Evolutionary conservation across 208 protist genomes (phyloP), one percentile per base, ranked within the genome.

Genomic region (Trypanosoma boissoni): DNA sequence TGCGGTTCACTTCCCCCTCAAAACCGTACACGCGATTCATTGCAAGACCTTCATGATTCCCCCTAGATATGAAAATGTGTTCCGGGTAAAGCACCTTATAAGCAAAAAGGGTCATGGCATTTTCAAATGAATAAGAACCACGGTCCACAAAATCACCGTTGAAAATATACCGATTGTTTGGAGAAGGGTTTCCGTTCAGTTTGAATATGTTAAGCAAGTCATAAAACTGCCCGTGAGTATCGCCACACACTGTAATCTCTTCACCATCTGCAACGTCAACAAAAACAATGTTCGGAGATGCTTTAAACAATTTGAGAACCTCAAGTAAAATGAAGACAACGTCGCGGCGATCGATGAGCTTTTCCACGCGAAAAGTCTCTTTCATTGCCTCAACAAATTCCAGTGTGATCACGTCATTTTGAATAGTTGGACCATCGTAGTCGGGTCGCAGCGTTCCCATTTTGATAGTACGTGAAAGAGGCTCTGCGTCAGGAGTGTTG

Each of bases 1-100:
- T 99, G 53, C 84, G 76, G 34, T 88, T 86, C 18, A 99, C 94
- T 74, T 99, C 98, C 27, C 97, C 97, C 58, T 98, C 92, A 71
- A 99, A 99, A 34, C 98, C 98, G 61, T 99, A 99, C 54, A 99
- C 88, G 54, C 91, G 88, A 74, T 99, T 99, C 92, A 99, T 96
- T 20, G 87, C 74, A 4, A 86, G 34, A 5, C 90, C 85, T 64
- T 99, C 98, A 77, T 99, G 98, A 80, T 99, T 99, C 20, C 96
- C 97, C 27, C 96, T 86, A 7, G 95, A 92, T 16, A 98, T 58
- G 80, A 94, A 96, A 63, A 99, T 83, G 70, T 95, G 79, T 44
- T 98, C 74, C 6, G 97, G 97, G 72, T 98, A 98, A 0, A 98
- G 71, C 28, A 98, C 34, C 78, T 99, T 99, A 78, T 95, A 98